Conservation (phyloP, 768 basidiomycete species). For the Tylopilus subfusipes region DNA sequence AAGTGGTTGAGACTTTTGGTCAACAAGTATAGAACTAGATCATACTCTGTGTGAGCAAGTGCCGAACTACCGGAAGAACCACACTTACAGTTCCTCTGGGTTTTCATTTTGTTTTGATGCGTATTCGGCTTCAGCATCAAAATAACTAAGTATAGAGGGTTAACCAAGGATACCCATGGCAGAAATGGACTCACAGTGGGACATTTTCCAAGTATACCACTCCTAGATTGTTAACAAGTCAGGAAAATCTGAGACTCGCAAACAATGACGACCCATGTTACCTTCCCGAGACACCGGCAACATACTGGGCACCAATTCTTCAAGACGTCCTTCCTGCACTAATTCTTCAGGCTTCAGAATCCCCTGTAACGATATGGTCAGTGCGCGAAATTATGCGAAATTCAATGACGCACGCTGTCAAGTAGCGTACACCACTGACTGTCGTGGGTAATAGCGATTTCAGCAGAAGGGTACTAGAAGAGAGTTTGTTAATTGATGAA, state of each 20-base stretch:
- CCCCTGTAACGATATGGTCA: background rate
- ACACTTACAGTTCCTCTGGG: background rate
- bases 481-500: background rate
- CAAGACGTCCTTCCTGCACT: background rate
- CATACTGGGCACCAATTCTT: background rate
- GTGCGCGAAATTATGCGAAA: background rate
- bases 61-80: background rate
- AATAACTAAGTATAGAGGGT: too few species aligned
- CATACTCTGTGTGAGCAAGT: background rate
- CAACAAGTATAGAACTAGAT: background rate
- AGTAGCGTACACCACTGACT: background rate
- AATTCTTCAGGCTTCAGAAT: background rate
- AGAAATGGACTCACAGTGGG: background rate
- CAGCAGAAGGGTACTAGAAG: background rate
- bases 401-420: background rate
- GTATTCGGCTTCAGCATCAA: background rate
- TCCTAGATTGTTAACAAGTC: background rate
- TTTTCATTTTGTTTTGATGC: background rate
- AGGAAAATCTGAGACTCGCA: background rate
- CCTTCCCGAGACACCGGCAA: background rate
- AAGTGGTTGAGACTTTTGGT: background rate
- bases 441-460: background rate
- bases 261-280: background rate
- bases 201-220: background rate
- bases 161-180: background rate